phyloP scores from a whole-genome alignment of 352 stramenopile genomes.

The Phytophthora citricola region DNA sequence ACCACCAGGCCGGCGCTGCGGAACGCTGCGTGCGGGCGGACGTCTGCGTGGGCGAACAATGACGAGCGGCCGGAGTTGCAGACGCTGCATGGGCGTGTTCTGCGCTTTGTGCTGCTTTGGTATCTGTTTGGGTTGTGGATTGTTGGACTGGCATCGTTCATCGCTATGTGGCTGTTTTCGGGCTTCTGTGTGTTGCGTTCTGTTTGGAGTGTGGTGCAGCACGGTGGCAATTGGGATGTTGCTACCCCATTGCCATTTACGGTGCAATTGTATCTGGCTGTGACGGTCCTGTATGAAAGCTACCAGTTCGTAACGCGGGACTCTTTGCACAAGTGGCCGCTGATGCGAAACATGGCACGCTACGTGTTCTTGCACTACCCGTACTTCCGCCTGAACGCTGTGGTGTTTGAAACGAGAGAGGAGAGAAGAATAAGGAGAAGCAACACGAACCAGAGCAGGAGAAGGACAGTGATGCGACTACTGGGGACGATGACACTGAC shows the following conservation, averaged over 20 bases:
- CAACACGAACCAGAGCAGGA: slow-evolving; percentile 18
- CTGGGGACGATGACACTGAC: neutral
- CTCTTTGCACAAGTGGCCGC: slow-evolving; percentile 48
- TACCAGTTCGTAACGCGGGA: slow-evolving; percentile 42
- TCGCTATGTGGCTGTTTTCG: slow-evolving; percentile 23
- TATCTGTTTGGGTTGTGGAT: slow-evolving; percentile 41
- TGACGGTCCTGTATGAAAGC: slow-evolving; percentile 53
- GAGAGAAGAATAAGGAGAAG: slow-evolving; percentile 4
- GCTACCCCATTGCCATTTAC: slow-evolving; percentile 19
- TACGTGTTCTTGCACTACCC: slow-evolving; percentile 57
- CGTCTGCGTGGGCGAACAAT: slow-evolving; percentile 27
- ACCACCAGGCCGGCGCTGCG: neutral
- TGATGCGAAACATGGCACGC: slow-evolving; percentile 46
- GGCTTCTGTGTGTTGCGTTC: slow-evolving; percentile 6
- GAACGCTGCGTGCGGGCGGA: slow-evolving; percentile 9
- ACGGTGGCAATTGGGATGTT: slow-evolving; percentile 13
- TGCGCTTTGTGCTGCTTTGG: slow-evolving; percentile 29
- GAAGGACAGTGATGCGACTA: slow-evolving; percentile 5
- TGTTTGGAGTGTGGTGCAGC: neutral
- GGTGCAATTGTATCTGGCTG: slow-evolving; percentile 39
- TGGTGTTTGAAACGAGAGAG: slow-evolving; percentile 56
- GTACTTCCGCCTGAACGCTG: slow-evolving; percentile 56
- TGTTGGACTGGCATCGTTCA: slow-evolving; percentile 30
- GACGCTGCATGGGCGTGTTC: slow-evolving; percentile 18
- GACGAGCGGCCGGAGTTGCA: slow-evolving; percentile 32